Evolutionary conservation across 2,329 filamentous ascomycete genomes (phyloP).

Genomic region (Pseudogymnoascus sp.): DNA sequence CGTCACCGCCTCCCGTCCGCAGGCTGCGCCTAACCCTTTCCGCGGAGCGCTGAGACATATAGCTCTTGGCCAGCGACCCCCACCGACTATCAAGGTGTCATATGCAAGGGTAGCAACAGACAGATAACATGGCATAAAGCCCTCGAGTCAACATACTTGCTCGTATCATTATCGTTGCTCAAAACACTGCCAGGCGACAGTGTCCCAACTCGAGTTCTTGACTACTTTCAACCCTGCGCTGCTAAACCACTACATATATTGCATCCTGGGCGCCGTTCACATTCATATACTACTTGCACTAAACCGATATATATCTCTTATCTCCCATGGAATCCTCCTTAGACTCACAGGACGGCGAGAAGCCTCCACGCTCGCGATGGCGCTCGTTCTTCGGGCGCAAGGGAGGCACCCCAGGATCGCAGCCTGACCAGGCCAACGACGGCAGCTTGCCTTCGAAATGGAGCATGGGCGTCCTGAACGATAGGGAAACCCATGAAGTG

Average conservation of each 20-base stretch:
- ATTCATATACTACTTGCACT: neutral
- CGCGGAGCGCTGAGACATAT: neutral
- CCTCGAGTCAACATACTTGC: neutral
- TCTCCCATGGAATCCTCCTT: neutral
- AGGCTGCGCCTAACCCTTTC: neutral
- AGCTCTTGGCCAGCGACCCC: conserved; percentile 2
- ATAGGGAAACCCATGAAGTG: conserved; percentile 74
- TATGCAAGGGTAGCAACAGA: neutral
- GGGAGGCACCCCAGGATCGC: neutral
- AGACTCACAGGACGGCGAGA: conserved; percentile 3
- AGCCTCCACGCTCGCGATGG: conserved; percentile 5
- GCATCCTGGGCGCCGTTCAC: neutral
- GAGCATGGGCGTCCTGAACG: conserved; percentile 76
- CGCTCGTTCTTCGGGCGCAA: conserved; percentile 7
- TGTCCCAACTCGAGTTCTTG: neutral
- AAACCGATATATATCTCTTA: neutral
- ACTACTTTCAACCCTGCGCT: neutral
- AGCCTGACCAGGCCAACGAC: conserved; percentile 5
- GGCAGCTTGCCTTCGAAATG: conserved; percentile 35
- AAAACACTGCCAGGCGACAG: neutral
- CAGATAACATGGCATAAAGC: conserved; percentile 4
- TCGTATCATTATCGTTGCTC: neutral
- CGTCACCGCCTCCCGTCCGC: neutral
- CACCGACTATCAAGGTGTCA: conserved; percentile 6
- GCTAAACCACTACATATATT: neutral